Percentiles rank a stretch among this genome's conserved stretches.
These are phyloP conservation scores for Puccinellia tenuiflora DNA, from an alignment of 176 grass and related monocot species.

Conservation along the genomic window DNA sequence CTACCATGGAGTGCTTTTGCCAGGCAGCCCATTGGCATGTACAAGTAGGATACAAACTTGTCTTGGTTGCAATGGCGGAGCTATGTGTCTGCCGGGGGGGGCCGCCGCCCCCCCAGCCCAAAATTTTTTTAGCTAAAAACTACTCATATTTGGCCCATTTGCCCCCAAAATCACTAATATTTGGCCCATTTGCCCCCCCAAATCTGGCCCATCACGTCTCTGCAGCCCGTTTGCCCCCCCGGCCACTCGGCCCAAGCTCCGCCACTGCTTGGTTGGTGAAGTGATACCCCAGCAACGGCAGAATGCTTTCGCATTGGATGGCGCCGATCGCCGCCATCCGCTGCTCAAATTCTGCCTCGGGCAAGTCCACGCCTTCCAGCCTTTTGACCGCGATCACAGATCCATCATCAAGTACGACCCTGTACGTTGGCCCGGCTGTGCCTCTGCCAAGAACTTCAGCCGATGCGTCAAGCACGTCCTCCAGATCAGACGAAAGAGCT, in stretches of 20 bases:
- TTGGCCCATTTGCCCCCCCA: too few relatives aligned
- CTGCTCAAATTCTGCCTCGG: slow-evolving; percentile 41
- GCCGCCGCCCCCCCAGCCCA: too few relatives aligned
- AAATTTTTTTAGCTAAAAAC: too few relatives aligned
- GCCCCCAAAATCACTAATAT: too few relatives aligned
- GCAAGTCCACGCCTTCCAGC: slow-evolving; percentile 35
- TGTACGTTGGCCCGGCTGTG: slow-evolving; percentile 56
- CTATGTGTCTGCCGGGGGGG: too few relatives aligned
- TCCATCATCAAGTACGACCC: slow-evolving; percentile 31
- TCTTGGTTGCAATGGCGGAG: too few relatives aligned
- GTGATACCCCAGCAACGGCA: slow-evolving; percentile 45
- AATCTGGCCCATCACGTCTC: too few relatives aligned
- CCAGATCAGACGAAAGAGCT: too few relatives aligned
- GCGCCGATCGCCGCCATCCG: slow-evolving; percentile 35
- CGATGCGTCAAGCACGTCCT: too few relatives aligned
- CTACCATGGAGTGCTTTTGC: slow-evolving; percentile 45
- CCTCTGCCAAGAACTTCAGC: slow-evolving; percentile 54
- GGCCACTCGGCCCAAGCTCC: too few relatives aligned
- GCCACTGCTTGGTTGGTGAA: slow-evolving; percentile 37
- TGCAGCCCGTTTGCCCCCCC: too few relatives aligned
- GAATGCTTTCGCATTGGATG: slow-evolving; percentile 27
- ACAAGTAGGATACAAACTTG: slow-evolving; percentile 34
- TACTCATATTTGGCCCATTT: too few relatives aligned
- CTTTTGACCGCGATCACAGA: slow-evolving; percentile 38
- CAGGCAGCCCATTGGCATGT: slow-evolving; percentile 41